These are phyloP conservation scores for Musa troglodytarum DNA, from an alignment of 176 grass and related monocot genomes.

Conservation along the genomic window DNA sequence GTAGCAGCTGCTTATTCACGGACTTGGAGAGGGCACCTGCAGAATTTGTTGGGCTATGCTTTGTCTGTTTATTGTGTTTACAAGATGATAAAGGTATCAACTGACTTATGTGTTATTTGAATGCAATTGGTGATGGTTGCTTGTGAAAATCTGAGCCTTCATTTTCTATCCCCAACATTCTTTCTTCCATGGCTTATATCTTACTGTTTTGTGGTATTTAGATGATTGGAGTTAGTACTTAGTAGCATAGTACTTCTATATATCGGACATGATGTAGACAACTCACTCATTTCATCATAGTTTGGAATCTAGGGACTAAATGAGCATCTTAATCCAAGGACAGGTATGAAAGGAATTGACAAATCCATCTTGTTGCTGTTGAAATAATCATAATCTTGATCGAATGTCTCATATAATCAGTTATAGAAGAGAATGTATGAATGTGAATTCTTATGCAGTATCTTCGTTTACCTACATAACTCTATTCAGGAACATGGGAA, in stretches of 20 bases:
- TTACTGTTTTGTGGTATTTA: background rate
- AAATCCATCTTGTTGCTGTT: background rate
- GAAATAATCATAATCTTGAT: background rate
- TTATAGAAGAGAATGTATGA: too few species aligned
- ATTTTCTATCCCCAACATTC: background rate
- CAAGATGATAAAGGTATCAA: conserved; percentile 96
- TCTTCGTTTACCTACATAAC: background rate
- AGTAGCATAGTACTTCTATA: too few species aligned
- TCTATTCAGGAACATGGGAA: background rate
- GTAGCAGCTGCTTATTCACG: conserved; percentile 85
- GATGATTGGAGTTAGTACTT: background rate
- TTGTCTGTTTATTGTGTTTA: conserved; percentile 96
- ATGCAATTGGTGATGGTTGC: background rate
- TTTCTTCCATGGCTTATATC: background rate
- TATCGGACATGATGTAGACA: too few species aligned
- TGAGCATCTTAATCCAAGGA: background rate
- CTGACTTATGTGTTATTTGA: background rate
- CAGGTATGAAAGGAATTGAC: background rate
- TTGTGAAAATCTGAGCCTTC: background rate
- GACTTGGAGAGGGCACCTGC: conserved; percentile 96
- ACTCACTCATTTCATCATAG: too few species aligned
- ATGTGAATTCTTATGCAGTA: background rate
- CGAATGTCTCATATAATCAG: conserved; percentile 2
- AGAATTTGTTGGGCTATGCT: conserved; percentile 97
- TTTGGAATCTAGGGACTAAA: background rate